These are phyloP conservation scores for Apophysomyces variabilis DNA, from an alignment of 371 early-diverging fungal species.

Conservation along the genomic window DNA sequence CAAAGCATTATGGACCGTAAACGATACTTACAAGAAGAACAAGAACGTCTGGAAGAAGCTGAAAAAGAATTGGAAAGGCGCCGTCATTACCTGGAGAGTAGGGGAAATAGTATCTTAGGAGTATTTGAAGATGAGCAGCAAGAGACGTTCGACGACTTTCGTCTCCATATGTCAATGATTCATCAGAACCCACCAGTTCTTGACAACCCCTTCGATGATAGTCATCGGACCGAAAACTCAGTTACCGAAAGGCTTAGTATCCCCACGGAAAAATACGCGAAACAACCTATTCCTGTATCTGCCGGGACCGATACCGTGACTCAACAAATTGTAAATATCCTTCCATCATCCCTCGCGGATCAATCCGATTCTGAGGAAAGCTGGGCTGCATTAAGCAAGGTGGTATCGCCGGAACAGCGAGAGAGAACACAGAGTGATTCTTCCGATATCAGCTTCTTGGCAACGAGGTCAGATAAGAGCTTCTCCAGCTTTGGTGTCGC, in stretches of 20 bases:
- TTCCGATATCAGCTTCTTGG: slow-evolving; percentile 17
- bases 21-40: slow-evolving; percentile 25
- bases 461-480: not conserved
- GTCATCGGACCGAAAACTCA: not conserved
- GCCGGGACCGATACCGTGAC: not conserved
- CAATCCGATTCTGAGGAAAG: slow-evolving; percentile 38
- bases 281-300: not conserved
- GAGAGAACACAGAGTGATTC: slow-evolving; percentile 12
- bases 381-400: slow-evolving; percentile 30
- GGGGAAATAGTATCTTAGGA: slow-evolving; percentile 25
- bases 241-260: not conserved
- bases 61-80: slow-evolving; percentile 27
- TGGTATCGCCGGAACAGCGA: slow-evolving; percentile 7
- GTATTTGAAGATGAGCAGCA: not conserved
- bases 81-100: slow-evolving; percentile 19
- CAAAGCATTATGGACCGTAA: slow-evolving; percentile 24
- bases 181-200: not conserved
- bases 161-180: not conserved
- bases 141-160: not conserved
- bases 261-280: not conserved
- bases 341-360: slow-evolving; percentile 2
- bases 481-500: slow-evolving; percentile 1
- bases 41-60: slow-evolving; percentile 27
- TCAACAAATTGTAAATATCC: slow-evolving; percentile 1
- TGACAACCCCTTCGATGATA: slow-evolving; percentile 10